Evolutionary conservation across 495 filamentous ascomycete species (phyloP), one percentile per base, ranked within the genome.

Genomic region (Lindgomyces ingoldianus): DNA sequence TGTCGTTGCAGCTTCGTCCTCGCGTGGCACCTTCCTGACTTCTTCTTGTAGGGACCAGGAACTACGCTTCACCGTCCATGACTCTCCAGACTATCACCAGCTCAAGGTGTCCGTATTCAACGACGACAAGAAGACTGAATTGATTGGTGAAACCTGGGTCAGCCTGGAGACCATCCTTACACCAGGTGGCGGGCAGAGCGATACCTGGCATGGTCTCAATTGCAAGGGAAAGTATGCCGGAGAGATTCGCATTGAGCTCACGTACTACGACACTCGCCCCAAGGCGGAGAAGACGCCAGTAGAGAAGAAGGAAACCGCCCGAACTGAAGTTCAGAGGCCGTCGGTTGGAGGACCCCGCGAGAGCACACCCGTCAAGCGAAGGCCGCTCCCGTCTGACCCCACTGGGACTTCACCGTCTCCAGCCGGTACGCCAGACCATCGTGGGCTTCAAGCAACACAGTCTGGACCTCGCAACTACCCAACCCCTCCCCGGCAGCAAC

Each of bases 91-190:
- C 70, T 99, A 98, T 78, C 89, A 89, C 72, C 89, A 90, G 67
- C 79, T 99, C 33, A 98, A 99, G 74, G 84, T 98, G 16, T 95
- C 92, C 4, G 87, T 96, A 4, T 98, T 98, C 81, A 97, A 96
- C 73, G 93, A 98, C 70, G 93, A 98, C 74, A 96, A 95, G 76
- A 92, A 87, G 77, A 96, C 92, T 0, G 93, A 98, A 55, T 73
- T 98, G 63, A 96, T 98, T 69, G 95, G 94, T 59, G 94, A 99
- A 74, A 83, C 89, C 1, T 96, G 89, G 87, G 83, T 97, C 47
- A 87, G 89, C 70, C 78, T 99, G 49, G 85, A 89, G 46, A 83
- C 86, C 70, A 86, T 99, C 53, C 78, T 99, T 52, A 83, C 92
- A 21, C 83, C 85, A 2, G 93, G 93, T 48, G 94, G 94, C 29